phyloP scores from a whole-genome alignment of 345 rosid genomes.

The Ceriops decandra region DNA sequence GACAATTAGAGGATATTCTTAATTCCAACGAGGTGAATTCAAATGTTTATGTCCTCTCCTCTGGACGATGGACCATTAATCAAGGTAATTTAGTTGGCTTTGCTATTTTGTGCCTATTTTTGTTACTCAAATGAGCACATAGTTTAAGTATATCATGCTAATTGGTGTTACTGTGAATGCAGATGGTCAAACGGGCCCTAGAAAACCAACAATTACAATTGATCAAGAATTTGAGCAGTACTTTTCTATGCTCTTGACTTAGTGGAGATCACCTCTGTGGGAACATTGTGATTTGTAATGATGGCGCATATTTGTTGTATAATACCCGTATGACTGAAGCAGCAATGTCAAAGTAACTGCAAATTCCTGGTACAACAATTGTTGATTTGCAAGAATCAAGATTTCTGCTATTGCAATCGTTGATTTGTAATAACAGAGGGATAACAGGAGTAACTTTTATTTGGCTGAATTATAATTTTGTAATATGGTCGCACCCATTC shows the following conservation, averaged over 20 bases:
- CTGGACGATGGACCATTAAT: constrained; percentile 59
- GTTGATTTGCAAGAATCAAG: not conserved
- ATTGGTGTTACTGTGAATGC: constrained; percentile 22
- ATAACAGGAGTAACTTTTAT: too few species aligned
- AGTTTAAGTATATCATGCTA: not conserved
- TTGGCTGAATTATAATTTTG: too few species aligned
- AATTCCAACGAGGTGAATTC: constrained; percentile 32
- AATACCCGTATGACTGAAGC: not conserved
- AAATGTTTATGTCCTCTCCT: constrained; percentile 48
- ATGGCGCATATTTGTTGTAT: not conserved
- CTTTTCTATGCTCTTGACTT: constrained; percentile 77
- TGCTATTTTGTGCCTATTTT: not conserved
- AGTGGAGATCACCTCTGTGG: constrained; percentile 9
- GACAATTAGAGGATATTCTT: constrained; percentile 43
- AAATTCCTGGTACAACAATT: not conserved
- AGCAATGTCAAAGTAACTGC: not conserved
- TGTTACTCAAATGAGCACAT: not conserved
- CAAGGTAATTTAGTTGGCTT: constrained; percentile 44
- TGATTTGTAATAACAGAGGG: not conserved
- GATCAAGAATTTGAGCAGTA: constrained; percentile 92
- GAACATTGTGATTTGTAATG: not conserved
- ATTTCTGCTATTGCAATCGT: not conserved
- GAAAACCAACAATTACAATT: constrained; percentile 82
- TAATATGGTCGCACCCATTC: too few species aligned
- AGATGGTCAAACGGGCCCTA: constrained; percentile 36